Evolutionary conservation across 2,329 filamentous ascomycete genomes (phyloP).

Genomic region (Septoria linicola): DNA sequence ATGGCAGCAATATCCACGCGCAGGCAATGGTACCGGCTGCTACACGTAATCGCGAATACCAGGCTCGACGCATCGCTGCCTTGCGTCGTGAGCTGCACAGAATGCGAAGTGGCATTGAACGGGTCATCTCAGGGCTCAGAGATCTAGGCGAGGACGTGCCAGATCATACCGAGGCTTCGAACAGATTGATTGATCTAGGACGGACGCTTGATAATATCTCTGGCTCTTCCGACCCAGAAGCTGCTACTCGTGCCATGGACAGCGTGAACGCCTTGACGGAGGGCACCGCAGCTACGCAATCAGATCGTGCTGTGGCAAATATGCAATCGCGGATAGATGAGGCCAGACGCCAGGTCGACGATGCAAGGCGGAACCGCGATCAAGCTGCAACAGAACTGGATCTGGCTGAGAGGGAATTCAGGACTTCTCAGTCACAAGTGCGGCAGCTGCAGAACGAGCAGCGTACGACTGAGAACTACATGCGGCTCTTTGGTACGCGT

Average conservation of each 20-base stretch:
- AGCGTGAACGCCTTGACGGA: conserved; percentile 27
- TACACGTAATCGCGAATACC: conserved; percentile 39
- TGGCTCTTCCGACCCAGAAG: conserved; percentile 24
- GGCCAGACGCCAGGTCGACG: conserved; percentile 35
- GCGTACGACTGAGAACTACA: conserved; percentile 40
- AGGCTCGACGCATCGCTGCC: conserved; percentile 38
- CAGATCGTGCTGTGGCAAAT: conserved; percentile 28
- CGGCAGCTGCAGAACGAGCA: conserved; percentile 39
- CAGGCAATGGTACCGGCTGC: conserved; percentile 31
- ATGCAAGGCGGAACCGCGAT: conserved; percentile 35
- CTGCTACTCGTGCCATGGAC: conserved; percentile 27
- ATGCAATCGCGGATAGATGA: conserved; percentile 36
- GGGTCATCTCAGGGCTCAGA: conserved; percentile 39
- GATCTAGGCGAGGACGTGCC: conserved; percentile 40
- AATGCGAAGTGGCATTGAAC: conserved; percentile 41
- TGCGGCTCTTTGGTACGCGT: conserved; percentile 47
- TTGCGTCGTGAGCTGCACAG: conserved; percentile 40
- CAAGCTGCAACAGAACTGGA: conserved; percentile 38
- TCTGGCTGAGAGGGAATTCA: conserved; percentile 36
- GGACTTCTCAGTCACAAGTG: conserved; percentile 33
- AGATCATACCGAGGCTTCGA: conserved; percentile 34
- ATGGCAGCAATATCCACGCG: conserved; percentile 27
- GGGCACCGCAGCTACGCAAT: conserved; percentile 19
- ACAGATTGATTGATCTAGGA: conserved; percentile 33
- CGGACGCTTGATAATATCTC: conserved; percentile 34